phyloP scores from a whole-genome alignment of 495 filamentous ascomycete genomes.

The Penicillium atrosanguineum region DNA sequence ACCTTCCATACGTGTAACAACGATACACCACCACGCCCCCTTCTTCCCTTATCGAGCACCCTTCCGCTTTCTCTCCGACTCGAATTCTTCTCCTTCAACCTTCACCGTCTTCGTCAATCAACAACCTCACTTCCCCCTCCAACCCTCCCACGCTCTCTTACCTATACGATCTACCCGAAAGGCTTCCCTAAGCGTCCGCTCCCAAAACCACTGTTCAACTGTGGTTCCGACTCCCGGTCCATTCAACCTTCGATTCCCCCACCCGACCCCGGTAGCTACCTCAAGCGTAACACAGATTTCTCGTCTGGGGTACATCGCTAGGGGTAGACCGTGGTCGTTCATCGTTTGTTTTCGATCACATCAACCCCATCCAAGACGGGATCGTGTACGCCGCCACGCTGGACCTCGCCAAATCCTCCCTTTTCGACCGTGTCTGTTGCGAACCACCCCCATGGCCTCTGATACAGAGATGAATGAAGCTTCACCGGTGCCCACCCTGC shows the following conservation, averaged over 20 bases:
- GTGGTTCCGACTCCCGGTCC: slow-evolving; percentile 12
- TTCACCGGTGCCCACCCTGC: slow-evolving; percentile 41
- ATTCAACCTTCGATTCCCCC: slow-evolving; percentile 11
- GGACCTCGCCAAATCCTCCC: slow-evolving; percentile 18
- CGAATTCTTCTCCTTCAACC: background rate
- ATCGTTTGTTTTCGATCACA: slow-evolving; percentile 12
- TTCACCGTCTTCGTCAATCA: background rate
- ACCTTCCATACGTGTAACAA: background rate
- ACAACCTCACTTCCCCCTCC: background rate
- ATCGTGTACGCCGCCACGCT: slow-evolving; percentile 17
- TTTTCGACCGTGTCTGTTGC: slow-evolving; percentile 17
- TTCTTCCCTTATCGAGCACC: background rate
- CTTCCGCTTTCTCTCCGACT: background rate
- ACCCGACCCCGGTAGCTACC: slow-evolving; percentile 39
- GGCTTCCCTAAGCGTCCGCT: background rate
- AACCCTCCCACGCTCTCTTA: background rate
- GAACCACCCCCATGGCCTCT: slow-evolving; percentile 37
- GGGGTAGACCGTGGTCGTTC: slow-evolving; percentile 42
- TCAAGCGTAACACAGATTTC: slow-evolving; percentile 45
- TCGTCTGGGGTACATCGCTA: slow-evolving; percentile 45
- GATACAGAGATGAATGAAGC: slow-evolving; percentile 42
- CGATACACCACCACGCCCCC: background rate
- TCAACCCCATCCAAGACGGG: slow-evolving; percentile 2
- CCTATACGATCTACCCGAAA: background rate
- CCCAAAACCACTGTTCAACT: slow-evolving; percentile 1